phyloP scores from a whole-genome alignment of 164 flowering plant genomes.

The Taxillus chinensis region DNA sequence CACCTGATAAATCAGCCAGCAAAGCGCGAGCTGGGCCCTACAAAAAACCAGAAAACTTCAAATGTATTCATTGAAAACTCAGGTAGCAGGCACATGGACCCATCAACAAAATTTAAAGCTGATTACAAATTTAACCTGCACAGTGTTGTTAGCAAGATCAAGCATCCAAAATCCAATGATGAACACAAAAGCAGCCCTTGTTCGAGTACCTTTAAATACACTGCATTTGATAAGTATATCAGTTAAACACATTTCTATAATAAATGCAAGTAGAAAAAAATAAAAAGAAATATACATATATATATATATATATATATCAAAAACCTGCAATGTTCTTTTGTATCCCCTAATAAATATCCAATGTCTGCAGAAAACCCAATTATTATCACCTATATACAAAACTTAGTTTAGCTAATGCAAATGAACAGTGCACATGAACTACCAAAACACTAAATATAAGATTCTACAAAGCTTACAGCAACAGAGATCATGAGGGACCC shows the following conservation, averaged over 20 bases:
- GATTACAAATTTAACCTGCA: constrained; percentile 48
- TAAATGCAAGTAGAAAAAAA: background rate
- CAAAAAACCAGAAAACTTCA: constrained; percentile 10
- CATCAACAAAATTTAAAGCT: too few relatives aligned
- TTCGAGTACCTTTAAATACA: constrained; percentile 80
- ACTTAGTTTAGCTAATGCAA: constrained; percentile 23
- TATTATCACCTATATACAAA: constrained; percentile 70
- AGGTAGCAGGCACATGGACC: background rate
- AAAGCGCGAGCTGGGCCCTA: constrained; percentile 99
- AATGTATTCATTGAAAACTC: background rate
- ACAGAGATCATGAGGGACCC: constrained; percentile 84
- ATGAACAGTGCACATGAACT: background rate
- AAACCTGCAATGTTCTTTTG: constrained; percentile 92
- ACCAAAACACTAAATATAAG: constrained; percentile 1
- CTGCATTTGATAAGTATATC: constrained; percentile 35
- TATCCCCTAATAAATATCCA: constrained; percentile 87
- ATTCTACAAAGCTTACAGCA: constrained; percentile 50
- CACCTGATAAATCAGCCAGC: constrained; percentile 94
- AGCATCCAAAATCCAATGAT: constrained; percentile 97
- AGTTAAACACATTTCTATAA: background rate
- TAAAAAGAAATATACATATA: background rate
- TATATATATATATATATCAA: background rate
- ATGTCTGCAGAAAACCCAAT: constrained; percentile 99
- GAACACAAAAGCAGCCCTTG: constrained; percentile 78
- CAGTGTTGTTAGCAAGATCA: constrained; percentile 98